These are phyloP conservation scores for Physcomitrellopsis africana DNA, from an alignment of 225 moss, liverwort and hornwort genomes.

Conservation along the genomic window DNA sequence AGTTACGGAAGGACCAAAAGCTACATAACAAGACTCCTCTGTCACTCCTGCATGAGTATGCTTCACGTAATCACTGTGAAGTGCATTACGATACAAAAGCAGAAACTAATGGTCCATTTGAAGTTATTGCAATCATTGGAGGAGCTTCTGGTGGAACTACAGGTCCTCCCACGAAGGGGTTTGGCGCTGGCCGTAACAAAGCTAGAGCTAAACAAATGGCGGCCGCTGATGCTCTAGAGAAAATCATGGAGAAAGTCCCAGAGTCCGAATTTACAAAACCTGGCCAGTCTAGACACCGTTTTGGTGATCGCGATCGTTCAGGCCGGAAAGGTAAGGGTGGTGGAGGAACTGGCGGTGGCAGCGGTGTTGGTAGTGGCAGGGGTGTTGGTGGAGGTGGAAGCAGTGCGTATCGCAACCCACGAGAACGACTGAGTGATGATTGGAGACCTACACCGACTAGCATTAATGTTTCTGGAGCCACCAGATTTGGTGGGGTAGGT, in stretches of 20 bases:
- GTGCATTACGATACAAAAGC: conserved; percentile 68
- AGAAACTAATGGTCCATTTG: conserved; percentile 66
- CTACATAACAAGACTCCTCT: conserved; percentile 70
- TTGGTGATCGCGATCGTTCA: conserved; percentile 69
- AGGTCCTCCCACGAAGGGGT: conserved; percentile 63
- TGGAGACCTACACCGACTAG: conserved; percentile 45
- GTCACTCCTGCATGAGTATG: conserved; percentile 69
- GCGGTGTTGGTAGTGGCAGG: conserved; percentile 38
- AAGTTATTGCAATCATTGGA: conserved; percentile 60
- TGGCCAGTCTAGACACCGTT: conserved; percentile 66
- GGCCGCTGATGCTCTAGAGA: conserved; percentile 68
- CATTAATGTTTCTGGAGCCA: conserved; percentile 36
- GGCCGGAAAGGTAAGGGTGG: conserved; percentile 58
- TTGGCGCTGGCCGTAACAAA: conserved; percentile 66
- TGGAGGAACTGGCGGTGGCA: conserved; percentile 42
- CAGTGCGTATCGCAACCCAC: conserved; percentile 45
- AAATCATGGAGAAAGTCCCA: conserved; percentile 69
- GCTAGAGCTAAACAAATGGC: conserved; percentile 73
- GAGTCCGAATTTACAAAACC: conserved; percentile 74
- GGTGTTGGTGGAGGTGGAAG: conserved; percentile 40
- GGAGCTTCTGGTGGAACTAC: conserved; percentile 67
- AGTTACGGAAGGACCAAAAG: conserved; percentile 65
- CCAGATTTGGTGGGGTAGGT: conserved; percentile 40
- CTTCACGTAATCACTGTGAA: conserved; percentile 71
- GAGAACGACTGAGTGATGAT: conserved; percentile 51